phyloP scores from a whole-genome alignment of 352 stramenopile genomes.

The Phytopythium montanum region DNA sequence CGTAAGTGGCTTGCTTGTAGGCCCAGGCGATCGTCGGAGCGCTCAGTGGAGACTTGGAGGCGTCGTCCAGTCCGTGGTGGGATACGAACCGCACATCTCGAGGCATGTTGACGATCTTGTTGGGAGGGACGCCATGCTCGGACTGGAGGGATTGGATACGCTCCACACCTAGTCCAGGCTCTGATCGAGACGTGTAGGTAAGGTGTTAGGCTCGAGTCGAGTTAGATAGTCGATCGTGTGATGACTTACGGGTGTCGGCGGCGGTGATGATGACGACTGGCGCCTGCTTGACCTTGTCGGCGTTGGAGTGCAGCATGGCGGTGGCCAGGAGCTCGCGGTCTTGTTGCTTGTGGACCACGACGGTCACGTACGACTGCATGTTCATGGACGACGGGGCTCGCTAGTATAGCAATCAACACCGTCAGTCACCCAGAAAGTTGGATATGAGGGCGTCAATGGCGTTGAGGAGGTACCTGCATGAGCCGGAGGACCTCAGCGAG shows the following conservation, averaged over 20 bases:
- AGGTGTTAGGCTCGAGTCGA: slow-evolving; percentile 16
- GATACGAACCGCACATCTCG: slow-evolving; percentile 53
- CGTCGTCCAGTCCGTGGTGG: slow-evolving; percentile 14
- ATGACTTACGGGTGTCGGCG: slow-evolving; percentile 47
- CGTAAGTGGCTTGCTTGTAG: slow-evolving; percentile 71
- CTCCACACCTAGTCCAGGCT: slow-evolving; percentile 65
- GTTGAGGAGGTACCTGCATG: slow-evolving; percentile 31
- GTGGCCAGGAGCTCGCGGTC: slow-evolving; percentile 48
- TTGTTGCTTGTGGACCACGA: slow-evolving; percentile 48
- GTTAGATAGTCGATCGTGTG: not conserved
- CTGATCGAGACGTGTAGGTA: slow-evolving; percentile 19
- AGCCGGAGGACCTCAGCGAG: slow-evolving; percentile 56
- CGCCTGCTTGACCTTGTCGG: slow-evolving; percentile 51
- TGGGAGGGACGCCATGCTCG: slow-evolving; percentile 40
- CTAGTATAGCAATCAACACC: slow-evolving; percentile 12
- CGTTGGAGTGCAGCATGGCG: slow-evolving; percentile 63
- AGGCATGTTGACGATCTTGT: slow-evolving; percentile 40
- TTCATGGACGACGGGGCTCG: slow-evolving; percentile 69
- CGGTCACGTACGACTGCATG: slow-evolving; percentile 55
- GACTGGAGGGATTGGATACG: slow-evolving; percentile 62
- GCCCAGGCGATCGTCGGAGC: slow-evolving; percentile 63
- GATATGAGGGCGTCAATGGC: not conserved
- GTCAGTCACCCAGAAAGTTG: not conserved
- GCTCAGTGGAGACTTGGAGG: slow-evolving; percentile 39
- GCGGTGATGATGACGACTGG: slow-evolving; percentile 69